These are phyloP conservation scores for Anisodus tanguticus DNA, from an alignment of 257 asterid species.

Conservation along the genomic window DNA sequence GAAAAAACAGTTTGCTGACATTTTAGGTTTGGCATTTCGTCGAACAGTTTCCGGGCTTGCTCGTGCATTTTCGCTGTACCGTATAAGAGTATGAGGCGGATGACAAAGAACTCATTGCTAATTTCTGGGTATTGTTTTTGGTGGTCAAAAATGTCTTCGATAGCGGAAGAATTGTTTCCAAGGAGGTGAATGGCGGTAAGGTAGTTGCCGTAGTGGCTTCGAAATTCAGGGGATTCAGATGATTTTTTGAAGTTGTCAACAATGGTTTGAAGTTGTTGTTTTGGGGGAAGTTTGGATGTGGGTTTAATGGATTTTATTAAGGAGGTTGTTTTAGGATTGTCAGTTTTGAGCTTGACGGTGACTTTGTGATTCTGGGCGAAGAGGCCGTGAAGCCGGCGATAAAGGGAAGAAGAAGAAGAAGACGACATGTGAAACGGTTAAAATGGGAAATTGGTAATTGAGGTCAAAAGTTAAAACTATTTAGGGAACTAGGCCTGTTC, in stretches of 20 bases:
- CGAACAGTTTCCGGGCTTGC: conserved; percentile 58
- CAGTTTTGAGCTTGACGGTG: not conserved
- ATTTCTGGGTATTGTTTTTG: conserved; percentile 48
- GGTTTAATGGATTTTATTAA: not conserved
- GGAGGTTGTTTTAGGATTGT: conserved; percentile 12
- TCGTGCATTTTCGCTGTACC: conserved; percentile 55
- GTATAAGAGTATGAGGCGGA: conserved; percentile 49
- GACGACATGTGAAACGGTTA: conserved; percentile 31
- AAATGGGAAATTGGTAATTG: not conserved
- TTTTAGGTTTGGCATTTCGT: conserved; percentile 58
- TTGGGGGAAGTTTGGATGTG: not conserved
- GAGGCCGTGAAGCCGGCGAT: conserved; percentile 23
- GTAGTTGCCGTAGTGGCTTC: conserved; percentile 26
- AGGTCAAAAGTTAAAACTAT: conserved; percentile 7
- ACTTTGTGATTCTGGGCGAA: not conserved
- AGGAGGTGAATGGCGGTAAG: conserved; percentile 40
- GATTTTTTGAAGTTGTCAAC: conserved; percentile 42
- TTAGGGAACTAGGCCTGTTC: not conserved
- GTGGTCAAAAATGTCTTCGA: conserved; percentile 46
- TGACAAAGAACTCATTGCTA: conserved; percentile 37
- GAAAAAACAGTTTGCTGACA: conserved; percentile 55
- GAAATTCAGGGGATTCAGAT: conserved; percentile 34
- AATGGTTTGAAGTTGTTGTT: conserved; percentile 22
- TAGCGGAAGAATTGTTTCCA: conserved; percentile 30
- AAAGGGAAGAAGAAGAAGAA: conserved; percentile 33